Conservation (phyloP, 371 early-diverging fungal species). For the Mortierella sp. region DNA sequence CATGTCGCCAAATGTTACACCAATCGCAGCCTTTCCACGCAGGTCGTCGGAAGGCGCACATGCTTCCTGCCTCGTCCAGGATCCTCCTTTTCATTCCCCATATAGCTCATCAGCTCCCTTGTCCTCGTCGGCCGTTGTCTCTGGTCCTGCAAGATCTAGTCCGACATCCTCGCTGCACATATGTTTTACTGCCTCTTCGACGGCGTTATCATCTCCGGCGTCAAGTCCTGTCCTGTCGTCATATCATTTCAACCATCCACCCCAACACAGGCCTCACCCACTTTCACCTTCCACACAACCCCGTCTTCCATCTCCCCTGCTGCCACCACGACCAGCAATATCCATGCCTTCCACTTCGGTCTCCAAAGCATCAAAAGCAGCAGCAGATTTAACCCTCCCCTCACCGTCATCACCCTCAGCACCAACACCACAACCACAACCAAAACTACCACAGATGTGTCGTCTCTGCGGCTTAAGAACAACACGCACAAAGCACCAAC, state of each 20-base stretch:
- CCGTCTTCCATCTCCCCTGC: not conserved
- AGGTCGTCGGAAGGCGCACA: not conserved
- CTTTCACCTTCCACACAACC: not conserved
- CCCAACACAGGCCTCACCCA: not conserved
- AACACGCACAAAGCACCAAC: not conserved
- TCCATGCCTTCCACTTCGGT: too few species aligned
- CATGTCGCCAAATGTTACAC: not conserved
- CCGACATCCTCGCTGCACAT: not conserved
- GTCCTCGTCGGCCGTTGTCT: not conserved
- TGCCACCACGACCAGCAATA: not conserved
- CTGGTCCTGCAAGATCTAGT: not conserved
- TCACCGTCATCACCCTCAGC: not conserved
- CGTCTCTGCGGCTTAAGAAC: not conserved
- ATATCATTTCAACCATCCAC: not conserved
- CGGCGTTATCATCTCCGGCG: not conserved
- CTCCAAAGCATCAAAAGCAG: too few species aligned
- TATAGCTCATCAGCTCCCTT: not conserved
- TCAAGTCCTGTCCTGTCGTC: not conserved
- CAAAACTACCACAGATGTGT: constrained; percentile 3
- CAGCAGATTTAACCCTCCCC: not conserved
- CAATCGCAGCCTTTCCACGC: not conserved
- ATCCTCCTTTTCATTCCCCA: not conserved
- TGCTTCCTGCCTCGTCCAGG: too few species aligned
- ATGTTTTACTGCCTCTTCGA: not conserved
- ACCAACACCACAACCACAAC: too few species aligned